Percentiles rank a stretch among this genome's conserved stretches.
Conservation (phyloP, 768 basidiomycete genomes). For the Udeniomyces megalosporus region DNA sequence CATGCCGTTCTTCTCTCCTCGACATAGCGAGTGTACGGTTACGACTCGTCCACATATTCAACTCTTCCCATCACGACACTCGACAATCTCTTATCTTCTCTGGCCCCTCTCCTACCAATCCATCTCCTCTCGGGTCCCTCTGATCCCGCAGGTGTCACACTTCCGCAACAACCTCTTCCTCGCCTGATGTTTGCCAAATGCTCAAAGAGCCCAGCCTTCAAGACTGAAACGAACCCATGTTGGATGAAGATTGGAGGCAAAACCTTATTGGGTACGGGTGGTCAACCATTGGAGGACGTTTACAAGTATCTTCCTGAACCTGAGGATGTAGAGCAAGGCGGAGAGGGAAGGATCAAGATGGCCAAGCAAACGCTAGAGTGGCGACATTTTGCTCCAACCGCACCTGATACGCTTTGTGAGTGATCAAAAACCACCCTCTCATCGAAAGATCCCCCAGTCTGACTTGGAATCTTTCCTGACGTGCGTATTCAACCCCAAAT, state of each 20-base stretch:
- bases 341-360: slow-evolving; percentile 44
- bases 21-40: slow-evolving; percentile 33
- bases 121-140: slow-evolving; percentile 73
- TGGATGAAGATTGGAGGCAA: slow-evolving; percentile 51
- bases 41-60: slow-evolving; percentile 51
- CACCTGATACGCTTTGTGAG: slow-evolving; percentile 80
- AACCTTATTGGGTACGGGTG: slow-evolving; percentile 63
- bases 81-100: slow-evolving; percentile 53
- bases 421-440: background rate
- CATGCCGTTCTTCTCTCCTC: background rate
- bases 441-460: background rate
- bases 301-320: slow-evolving; percentile 68
- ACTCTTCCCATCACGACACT: slow-evolving; percentile 58
- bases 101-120: slow-evolving; percentile 61
- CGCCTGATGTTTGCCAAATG: slow-evolving; percentile 56
- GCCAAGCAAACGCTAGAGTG: slow-evolving; percentile 68
- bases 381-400: slow-evolving; percentile 96
- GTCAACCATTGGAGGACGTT: slow-evolving; percentile 88
- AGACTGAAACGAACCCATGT: slow-evolving; percentile 73
- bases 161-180: slow-evolving; percentile 89
- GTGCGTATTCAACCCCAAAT: too few species aligned
- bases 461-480: too few species aligned
- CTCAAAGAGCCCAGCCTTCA: slow-evolving; percentile 35
- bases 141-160: slow-evolving; percentile 73
- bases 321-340: too few species aligned